Percentiles rank a stretch among this genome's conserved stretches.
Conservation (phyloP, 495 filamentous ascomycete species). For the Friedmanniomyces endolithicus region DNA sequence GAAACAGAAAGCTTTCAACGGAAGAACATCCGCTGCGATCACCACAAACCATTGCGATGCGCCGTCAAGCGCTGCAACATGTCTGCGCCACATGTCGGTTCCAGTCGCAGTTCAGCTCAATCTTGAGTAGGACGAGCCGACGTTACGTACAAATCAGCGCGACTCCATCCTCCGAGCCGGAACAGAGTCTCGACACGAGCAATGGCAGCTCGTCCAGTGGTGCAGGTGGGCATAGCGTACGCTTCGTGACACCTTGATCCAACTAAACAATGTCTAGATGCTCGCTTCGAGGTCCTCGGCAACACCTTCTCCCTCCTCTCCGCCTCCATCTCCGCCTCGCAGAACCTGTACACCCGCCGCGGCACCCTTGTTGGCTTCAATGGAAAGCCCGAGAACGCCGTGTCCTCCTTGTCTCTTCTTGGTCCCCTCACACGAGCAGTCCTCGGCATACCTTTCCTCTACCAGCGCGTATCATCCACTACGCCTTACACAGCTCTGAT, state of each 20-base stretch:
- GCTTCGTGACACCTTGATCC: not conserved
- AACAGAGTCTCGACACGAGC: slow-evolving; percentile 11
- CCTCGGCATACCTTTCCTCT: slow-evolving; percentile 83
- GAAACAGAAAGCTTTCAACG: not conserved
- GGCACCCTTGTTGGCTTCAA: slow-evolving; percentile 83
- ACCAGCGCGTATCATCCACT: slow-evolving; percentile 77
- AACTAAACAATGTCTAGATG: slow-evolving; percentile 48
- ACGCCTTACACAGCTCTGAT: slow-evolving; percentile 76
- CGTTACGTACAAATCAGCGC: slow-evolving; percentile 29
- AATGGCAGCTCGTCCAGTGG: slow-evolving; percentile 8
- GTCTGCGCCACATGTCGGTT: slow-evolving; percentile 17
- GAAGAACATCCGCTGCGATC: not conserved
- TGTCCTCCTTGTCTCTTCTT: slow-evolving; percentile 80
- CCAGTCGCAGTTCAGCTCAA: slow-evolving; percentile 11
- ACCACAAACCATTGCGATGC: slow-evolving; percentile 7
- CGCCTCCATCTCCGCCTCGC: slow-evolving; percentile 81
- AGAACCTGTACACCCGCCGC: slow-evolving; percentile 78
- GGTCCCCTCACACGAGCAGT: slow-evolving; percentile 64
- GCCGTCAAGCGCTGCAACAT: slow-evolving; percentile 12
- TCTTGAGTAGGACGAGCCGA: slow-evolving; percentile 1
- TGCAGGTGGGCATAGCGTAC: slow-evolving; percentile 18
- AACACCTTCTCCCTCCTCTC: slow-evolving; percentile 84
- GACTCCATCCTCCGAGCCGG: slow-evolving; percentile 23
- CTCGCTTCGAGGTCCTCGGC: slow-evolving; percentile 83
- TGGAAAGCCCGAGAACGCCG: slow-evolving; percentile 75